Base-by-base conservation (phyloP, 371 early-diverging fungal species). In the Choanephora cucurbitarum region DNA sequence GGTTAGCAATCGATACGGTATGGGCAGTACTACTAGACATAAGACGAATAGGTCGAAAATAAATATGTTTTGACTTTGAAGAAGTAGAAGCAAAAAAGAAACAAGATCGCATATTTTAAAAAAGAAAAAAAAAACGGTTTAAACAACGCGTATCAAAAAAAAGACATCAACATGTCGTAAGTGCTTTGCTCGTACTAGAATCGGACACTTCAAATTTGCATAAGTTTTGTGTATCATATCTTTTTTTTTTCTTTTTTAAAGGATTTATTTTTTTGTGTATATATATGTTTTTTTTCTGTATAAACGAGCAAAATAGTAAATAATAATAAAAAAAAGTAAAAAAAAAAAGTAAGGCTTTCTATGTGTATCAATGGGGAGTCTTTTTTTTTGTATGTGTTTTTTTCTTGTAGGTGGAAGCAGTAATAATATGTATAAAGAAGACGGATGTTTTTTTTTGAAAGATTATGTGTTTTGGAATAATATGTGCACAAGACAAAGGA, bases 1-100 rank as follows among this genome's bases (percentile, higher is more conserved):
- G 71, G 1, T 59, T 56, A 1, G 66, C 71, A 54, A 76, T 76
- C n/a, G 45, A 51, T 3, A 58, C 58, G 22, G 49, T 33, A n/a
- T 40, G 34, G 8, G 45, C 11, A 37, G 37, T 37, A 14, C 37
- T 37, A 13, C 37, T 37, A 13, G 37, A 37, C 37, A 37, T 37
- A 11, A 14, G 2, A 11, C 37, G 37, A 37, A 28, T 28, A 5
- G 28, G 28, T 28, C 7, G 28, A 28, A 7, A 5, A 28, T 28
- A 28, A 28, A 28, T 28, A 28, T 7, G 28, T 28, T 37, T 13
- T 37, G 14, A 37, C 10, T 37, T 37, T 37, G 11, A 3, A 14
- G 10, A 37, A 37, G 37, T 11, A 37, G 14, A 14, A 37, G 37
- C 9, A 37, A 37, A 14, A 37, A 37, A 37, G 10, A 11, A 7